A percentile compares a stretch with the other conserved stretches of the same genome.
phyloP scores from a whole-genome alignment of 129 eudicot species.

The Chrysanthemum seticuspe region DNA sequence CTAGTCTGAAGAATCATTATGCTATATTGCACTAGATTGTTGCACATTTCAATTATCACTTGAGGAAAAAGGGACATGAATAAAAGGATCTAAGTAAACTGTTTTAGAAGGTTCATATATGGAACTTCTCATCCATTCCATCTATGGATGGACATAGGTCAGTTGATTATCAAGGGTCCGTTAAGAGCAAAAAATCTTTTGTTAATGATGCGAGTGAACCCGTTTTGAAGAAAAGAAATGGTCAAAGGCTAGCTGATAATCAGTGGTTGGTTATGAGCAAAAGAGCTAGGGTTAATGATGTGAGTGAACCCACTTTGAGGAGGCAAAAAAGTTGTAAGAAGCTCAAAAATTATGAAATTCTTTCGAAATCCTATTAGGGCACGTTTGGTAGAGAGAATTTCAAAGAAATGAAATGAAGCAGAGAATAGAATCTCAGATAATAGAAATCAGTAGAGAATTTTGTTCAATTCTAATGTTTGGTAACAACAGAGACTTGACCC shows the following conservation, averaged over 20 bases:
- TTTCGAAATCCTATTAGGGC: too few relatives aligned
- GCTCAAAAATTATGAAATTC: constrained; percentile 19
- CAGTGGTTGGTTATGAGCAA: too few relatives aligned
- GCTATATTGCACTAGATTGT: too few relatives aligned
- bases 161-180: constrained; percentile 28
- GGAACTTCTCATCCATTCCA: constrained; percentile 19
- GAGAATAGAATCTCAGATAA: too few relatives aligned
- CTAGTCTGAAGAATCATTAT: too few relatives aligned
- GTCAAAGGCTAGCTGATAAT: constrained; percentile 21
- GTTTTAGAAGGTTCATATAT: constrained; percentile 28
- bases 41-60: too few relatives aligned
- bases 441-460: too few relatives aligned
- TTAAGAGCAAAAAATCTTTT: constrained; percentile 27
- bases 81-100: constrained; percentile 31
- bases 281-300: constrained; percentile 14
- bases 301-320: constrained; percentile 23
- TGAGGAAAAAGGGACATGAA: constrained; percentile 24
- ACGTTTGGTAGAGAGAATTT: too few relatives aligned
- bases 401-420: too few relatives aligned
- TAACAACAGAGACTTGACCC: too few relatives aligned
- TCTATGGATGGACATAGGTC: constrained; percentile 13
- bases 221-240: too few relatives aligned
- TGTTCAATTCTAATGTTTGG: too few relatives aligned
- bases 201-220: constrained; percentile 17
- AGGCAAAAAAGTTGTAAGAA: constrained; percentile 12